Conservation (phyloP, 768 basidiomycete genomes). For the Cystofilobasidium capitatum region DNA sequence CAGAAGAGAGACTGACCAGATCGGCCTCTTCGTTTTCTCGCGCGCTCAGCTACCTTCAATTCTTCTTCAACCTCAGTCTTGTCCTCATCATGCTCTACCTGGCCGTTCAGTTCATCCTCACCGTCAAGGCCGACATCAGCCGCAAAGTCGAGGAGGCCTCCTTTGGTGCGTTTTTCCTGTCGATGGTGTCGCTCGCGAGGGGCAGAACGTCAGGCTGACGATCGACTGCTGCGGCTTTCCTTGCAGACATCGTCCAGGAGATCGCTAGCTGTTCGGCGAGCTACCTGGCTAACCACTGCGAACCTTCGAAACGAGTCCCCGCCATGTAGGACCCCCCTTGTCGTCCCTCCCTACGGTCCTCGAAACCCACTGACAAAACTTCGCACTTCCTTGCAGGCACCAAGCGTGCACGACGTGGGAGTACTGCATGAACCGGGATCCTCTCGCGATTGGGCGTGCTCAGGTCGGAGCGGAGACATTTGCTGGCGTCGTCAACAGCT, state of each 20-base stretch:
- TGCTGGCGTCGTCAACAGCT: conserved; percentile 90
- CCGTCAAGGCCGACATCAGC: conserved; percentile 80
- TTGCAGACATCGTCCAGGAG: conserved; percentile 72
- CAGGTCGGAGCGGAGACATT: conserved; percentile 87
- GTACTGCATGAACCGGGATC: conserved; percentile 89
- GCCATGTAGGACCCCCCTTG: conserved; percentile 50
- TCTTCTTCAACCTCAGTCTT: conserved; percentile 83
- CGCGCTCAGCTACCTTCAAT: conserved; percentile 70
- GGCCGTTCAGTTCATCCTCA: conserved; percentile 72
- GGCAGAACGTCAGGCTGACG: not conserved
- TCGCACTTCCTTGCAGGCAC: conserved; percentile 39
- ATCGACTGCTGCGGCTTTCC: not conserved
- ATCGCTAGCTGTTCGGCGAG: conserved; percentile 74
- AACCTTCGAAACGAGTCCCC: conserved; percentile 58
- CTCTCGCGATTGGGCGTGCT: conserved; percentile 75
- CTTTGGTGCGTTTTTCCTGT: conserved; percentile 55
- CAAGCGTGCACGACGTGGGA: conserved; percentile 83
- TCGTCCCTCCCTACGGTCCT: not conserved
- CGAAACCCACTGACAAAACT: not conserved
- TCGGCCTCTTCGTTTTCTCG: not conserved
- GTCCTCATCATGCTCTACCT: conserved; percentile 76
- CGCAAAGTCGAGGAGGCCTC: conserved; percentile 79
- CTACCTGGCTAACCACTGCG: conserved; percentile 75
- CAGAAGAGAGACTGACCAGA: not conserved
- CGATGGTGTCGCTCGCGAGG: too few species aligned